Percentiles rank a stretch among this genome's conserved stretches.
These are phyloP conservation scores for Phytophthora uliginosa DNA, from an alignment of 352 stramenopile genomes.

Conservation along the genomic window DNA sequence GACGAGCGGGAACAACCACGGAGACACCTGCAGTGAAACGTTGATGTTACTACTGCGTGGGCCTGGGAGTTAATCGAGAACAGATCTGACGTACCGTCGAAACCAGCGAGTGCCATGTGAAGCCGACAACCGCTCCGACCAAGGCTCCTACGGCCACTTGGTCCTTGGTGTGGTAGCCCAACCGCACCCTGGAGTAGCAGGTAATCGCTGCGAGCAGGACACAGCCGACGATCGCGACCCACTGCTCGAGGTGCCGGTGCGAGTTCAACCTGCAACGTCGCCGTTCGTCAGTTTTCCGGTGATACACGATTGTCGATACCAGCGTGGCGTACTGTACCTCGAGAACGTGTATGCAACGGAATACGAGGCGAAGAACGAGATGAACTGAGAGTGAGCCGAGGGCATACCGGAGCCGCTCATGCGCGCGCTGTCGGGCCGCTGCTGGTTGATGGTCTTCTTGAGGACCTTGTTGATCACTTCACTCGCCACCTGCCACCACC, in stretches of 20 bases:
- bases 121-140: constrained; percentile 47
- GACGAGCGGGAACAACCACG: constrained; percentile 67
- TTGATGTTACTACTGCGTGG: constrained; percentile 2
- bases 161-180: constrained; percentile 80
- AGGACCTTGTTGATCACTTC: constrained; percentile 85
- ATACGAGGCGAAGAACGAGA: constrained; percentile 81
- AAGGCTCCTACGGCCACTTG: constrained; percentile 69
- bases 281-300: constrained; percentile 3
- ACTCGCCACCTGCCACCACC: constrained; percentile 55
- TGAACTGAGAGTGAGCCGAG: constrained; percentile 83
- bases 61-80: not conserved
- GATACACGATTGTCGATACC: not conserved
- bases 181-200: constrained; percentile 71
- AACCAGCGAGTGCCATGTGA: constrained; percentile 25
- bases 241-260: constrained; percentile 64
- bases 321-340: constrained; percentile 37
- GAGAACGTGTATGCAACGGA: constrained; percentile 73
- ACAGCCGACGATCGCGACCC: constrained; percentile 61
- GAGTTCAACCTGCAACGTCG: constrained; percentile 49
- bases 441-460: constrained; percentile 80
- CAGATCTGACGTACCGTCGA: constrained; percentile 25
- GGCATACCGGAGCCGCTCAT: constrained; percentile 79
- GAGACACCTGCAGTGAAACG: constrained; percentile 39
- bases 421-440: constrained; percentile 62
- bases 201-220: constrained; percentile 60